These are phyloP conservation scores for Saraca asoca DNA, from an alignment of 331 rosid species.

Conservation along the genomic window DNA sequence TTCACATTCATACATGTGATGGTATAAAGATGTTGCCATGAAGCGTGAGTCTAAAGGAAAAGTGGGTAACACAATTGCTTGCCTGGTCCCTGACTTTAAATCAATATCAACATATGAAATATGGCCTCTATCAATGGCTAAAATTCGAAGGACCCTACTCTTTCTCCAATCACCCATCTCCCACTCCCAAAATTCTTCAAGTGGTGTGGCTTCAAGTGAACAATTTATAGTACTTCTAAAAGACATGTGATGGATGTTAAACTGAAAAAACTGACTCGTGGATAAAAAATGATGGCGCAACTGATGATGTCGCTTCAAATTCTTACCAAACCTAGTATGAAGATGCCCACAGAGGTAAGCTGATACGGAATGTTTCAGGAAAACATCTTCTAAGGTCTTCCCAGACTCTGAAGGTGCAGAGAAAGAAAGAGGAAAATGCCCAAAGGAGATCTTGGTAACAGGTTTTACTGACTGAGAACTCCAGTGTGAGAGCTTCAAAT, in stretches of 20 bases:
- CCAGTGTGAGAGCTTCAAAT: slow-evolving; percentile 80
- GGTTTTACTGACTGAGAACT: slow-evolving; percentile 61
- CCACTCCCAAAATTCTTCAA: slow-evolving; percentile 95
- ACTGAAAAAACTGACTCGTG: slow-evolving; percentile 56
- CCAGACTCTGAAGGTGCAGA: slow-evolving; percentile 67
- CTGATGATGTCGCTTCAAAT: slow-evolving; percentile 85
- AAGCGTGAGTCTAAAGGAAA: slow-evolving; percentile 89
- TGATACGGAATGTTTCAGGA: slow-evolving; percentile 79
- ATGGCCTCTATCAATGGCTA: slow-evolving; percentile 82
- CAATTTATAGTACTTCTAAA: slow-evolving; percentile 52
- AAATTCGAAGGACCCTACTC: slow-evolving; percentile 72
- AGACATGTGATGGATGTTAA: slow-evolving; percentile 58
- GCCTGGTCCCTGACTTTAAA: slow-evolving; percentile 56
- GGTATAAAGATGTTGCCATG: slow-evolving; percentile 60
- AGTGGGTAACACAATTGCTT: slow-evolving; percentile 73
- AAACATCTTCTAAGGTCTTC: slow-evolving; percentile 68
- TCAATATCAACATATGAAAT: slow-evolving; percentile 78
- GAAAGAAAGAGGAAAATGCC: slow-evolving; percentile 94
- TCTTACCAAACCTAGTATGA: slow-evolving; percentile 76
- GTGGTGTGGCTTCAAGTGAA: slow-evolving; percentile 47
- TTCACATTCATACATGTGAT: slow-evolving; percentile 63
- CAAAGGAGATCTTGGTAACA: slow-evolving; percentile 79
- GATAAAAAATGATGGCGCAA: slow-evolving; percentile 44
- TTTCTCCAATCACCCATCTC: slow-evolving; percentile 98
- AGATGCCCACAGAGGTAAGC: slow-evolving; percentile 95